Base-by-base conservation (phyloP, 1,284 basidiomycete genomes). In the Ustilago loliicola region DNA sequence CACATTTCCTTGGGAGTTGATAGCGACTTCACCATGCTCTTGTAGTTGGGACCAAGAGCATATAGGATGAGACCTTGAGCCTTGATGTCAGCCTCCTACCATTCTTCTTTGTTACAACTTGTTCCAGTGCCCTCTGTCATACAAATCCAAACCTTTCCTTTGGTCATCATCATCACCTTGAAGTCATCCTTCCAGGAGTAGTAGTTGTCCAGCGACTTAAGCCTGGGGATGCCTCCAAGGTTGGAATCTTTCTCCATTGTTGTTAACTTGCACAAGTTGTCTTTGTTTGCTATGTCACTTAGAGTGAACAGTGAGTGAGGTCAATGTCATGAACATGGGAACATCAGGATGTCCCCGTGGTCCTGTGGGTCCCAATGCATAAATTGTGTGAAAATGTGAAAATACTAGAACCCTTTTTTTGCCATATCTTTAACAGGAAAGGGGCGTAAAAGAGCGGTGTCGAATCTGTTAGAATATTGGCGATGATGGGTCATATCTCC, bases 171-270 rank as follows among this genome's bases (percentile, higher is more conserved):
- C 21, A 29, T 8, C 5, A n/a, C 47, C 47, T 19, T 27, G 23
- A 50, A 50, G 47, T 50, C 23, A 15, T 25, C 47, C 13, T 50
- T 50, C 47, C 47, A 50, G 23, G 23, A 5, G 15, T 23, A 50
- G 47, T 50, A 50, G 47, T 23, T 27, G 47, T 50, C 47, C 47
- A 50, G 21, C 25, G 23, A 50, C n/a, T 50, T 50, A 8, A 50
- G 23, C 47, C 15, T 50, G 23, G 47, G 47, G 25, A 50, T 50
- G 13, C 17, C 23, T 6, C 6, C n/a, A 15, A 21, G n/a, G 40
- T 21, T 5, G 6, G 40, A 42, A 7, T 42, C 40, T 21, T 8
- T 42, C n/a, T 42, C 40, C 40, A 42, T n/a, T 8, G 17, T 42
- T 19, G 9, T 21, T 42, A 4, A 21, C 40, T 42, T 42, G 40